These are phyloP conservation scores for Puccinia novopanici DNA, from an alignment of 1,284 basidiomycete genomes.

Conservation along the genomic window DNA sequence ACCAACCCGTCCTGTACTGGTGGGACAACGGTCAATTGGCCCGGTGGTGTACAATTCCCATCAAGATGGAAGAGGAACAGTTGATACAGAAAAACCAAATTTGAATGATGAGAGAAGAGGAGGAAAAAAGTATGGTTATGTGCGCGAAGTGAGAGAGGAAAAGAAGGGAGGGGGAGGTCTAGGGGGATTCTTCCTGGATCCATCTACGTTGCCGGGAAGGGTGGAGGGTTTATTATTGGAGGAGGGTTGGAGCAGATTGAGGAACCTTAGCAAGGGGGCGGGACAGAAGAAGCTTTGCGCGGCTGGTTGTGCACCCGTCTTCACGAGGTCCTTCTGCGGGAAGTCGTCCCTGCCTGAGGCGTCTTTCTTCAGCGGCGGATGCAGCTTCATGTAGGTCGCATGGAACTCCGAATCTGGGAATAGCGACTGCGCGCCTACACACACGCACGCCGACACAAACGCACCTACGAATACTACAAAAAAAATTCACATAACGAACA, in stretches of 20 bases:
- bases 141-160: no score
- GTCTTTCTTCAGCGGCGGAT: background rate
- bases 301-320: no score
- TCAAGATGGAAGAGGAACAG: no score
- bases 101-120: no score
- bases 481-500: background rate
- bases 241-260: background rate
- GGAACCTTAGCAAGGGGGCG: background rate
- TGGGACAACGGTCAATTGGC: no score
- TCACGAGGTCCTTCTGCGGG: no score
- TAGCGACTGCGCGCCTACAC: slow-evolving; percentile 27
- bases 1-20: no score
- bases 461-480: slow-evolving; percentile 31
- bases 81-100: no score
- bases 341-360: no score
- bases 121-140: no score
- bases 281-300: slow-evolving; percentile 1
- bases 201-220: slow-evolving; percentile 3
- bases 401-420: slow-evolving; percentile 34
- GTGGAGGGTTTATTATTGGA: background rate
- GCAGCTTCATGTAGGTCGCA: slow-evolving; percentile 25
- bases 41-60: no score
- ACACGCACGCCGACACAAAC: slow-evolving; percentile 32
- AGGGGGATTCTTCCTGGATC: slow-evolving; percentile 1
- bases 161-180: background rate